These are phyloP conservation scores for Russula griseocarnosa DNA, from an alignment of 768 basidiomycete genomes.

Conservation along the genomic window DNA sequence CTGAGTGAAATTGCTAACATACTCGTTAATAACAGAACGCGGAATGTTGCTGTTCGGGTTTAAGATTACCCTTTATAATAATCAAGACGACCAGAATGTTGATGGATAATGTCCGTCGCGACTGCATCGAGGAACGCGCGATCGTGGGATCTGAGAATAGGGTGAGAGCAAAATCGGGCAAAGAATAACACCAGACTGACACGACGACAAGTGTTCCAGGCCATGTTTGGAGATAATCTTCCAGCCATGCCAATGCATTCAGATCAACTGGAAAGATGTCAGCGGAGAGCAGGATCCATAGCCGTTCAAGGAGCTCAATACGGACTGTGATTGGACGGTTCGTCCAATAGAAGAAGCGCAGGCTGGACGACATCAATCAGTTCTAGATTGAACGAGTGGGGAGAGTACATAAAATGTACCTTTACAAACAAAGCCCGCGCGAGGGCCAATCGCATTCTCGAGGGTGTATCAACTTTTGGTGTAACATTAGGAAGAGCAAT, in stretches of 20 bases:
- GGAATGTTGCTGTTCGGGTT: background rate
- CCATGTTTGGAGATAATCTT: conserved; percentile 97
- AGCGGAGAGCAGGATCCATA: conserved; percentile 5
- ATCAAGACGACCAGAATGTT: conserved; percentile 86
- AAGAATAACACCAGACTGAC: conserved; percentile 43
- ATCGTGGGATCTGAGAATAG: conserved; percentile 76
- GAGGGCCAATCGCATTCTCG: conserved; percentile 90
- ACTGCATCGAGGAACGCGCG: conserved; percentile 97
- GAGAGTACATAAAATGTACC: conserved; percentile 37
- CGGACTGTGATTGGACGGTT: conserved; percentile 95
- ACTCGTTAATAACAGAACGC: conserved; percentile 10
- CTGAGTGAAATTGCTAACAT: conserved; percentile 86
- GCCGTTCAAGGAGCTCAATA: background rate
- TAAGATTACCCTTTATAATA: conserved; percentile 87
- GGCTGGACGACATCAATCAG: conserved; percentile 42
- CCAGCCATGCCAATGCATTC: conserved; percentile 95
- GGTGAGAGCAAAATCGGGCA: background rate
- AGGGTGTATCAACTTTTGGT: conserved; percentile 6
- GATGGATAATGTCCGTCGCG: conserved; percentile 97
- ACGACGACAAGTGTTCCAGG: conserved; percentile 87
- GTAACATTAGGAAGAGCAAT: background rate
- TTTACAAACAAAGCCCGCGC: conserved; percentile 97
- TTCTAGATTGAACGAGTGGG: background rate
- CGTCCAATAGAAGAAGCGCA: conserved; percentile 76
- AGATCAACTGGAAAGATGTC: conserved; percentile 59